These are phyloP conservation scores for Penicillium sp. DNA, from an alignment of 2,329 filamentous ascomycete species.

Conservation along the genomic window DNA sequence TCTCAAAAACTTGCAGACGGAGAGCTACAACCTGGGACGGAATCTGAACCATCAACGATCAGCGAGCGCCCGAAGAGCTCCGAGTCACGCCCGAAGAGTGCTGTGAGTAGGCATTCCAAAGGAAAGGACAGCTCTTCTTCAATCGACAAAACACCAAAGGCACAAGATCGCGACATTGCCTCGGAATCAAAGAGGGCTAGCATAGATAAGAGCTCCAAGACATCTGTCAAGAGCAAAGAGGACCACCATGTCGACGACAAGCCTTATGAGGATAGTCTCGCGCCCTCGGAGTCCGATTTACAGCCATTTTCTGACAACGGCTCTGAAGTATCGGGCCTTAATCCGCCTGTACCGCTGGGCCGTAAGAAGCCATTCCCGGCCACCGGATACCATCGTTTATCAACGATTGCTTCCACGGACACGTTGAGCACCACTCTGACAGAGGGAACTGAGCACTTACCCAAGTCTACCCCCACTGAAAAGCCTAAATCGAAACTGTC, in stretches of 20 bases:
- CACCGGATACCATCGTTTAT: conserved; percentile 47
- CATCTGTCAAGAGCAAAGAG: conserved; percentile 12
- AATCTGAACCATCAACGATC: conserved; percentile 23
- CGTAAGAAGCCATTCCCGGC: conserved; percentile 44
- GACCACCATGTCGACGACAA: conserved; percentile 13
- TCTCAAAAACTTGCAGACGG: conserved; percentile 20
- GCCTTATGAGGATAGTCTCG: conserved; percentile 20
- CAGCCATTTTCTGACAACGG: conserved; percentile 28
- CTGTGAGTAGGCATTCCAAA: conserved; percentile 17
- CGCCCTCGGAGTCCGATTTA: conserved; percentile 22
- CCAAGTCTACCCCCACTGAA: background rate
- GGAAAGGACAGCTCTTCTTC: conserved; percentile 14
- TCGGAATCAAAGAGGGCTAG: conserved; percentile 18
- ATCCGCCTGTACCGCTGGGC: conserved; percentile 34
- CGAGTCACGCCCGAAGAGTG: conserved; percentile 20
- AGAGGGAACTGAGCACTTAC: conserved; percentile 10
- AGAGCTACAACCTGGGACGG: conserved; percentile 11
- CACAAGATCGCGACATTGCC: conserved; percentile 3
- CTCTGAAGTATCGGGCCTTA: conserved; percentile 32
- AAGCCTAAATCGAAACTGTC: background rate
- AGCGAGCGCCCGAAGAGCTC: conserved; percentile 11
- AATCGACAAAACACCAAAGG: conserved; percentile 10
- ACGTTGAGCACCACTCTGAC: conserved; percentile 36
- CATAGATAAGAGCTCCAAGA: conserved; percentile 11
- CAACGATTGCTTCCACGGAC: conserved; percentile 52